Evolutionary conservation across 257 asterid species (phyloP).

Genomic region (Solanum clarkiae): DNA sequence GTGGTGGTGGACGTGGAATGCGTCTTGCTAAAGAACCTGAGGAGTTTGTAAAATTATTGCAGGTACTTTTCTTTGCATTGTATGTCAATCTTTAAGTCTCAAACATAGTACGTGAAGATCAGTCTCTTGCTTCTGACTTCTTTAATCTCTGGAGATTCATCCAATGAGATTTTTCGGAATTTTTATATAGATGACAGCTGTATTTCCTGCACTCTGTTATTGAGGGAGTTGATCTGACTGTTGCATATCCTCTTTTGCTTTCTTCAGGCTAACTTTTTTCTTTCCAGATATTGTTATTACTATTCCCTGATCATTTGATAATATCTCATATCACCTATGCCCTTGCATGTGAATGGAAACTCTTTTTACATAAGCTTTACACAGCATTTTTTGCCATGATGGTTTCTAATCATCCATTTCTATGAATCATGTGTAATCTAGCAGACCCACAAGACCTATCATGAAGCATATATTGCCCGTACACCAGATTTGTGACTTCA

Average conservation of each 20-base stretch:
- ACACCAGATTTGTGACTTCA: background rate
- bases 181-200: background rate
- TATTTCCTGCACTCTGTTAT: background rate
- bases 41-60: conserved; percentile 91
- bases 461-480: background rate
- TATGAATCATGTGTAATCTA: background rate
- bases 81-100: background rate
- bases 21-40: conserved; percentile 92
- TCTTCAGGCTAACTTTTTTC: background rate
- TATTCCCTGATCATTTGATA: background rate
- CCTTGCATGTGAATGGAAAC: background rate
- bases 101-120: background rate
- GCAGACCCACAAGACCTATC: background rate
- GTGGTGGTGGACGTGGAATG: conserved; percentile 99
- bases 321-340: background rate
- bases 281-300: background rate
- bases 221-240: background rate
- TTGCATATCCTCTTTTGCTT: background rate
- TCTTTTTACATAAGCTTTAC: background rate
- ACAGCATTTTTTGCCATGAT: background rate
- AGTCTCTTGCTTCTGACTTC: background rate
- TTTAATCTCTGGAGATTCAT: background rate
- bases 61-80: conserved; percentile 35
- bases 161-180: background rate
- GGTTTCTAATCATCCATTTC: background rate